Evolutionary conservation across 2,329 filamentous ascomycete species (phyloP), one percentile per base, ranked within the genome.

Genomic region (Aureobasidium musti): DNA sequence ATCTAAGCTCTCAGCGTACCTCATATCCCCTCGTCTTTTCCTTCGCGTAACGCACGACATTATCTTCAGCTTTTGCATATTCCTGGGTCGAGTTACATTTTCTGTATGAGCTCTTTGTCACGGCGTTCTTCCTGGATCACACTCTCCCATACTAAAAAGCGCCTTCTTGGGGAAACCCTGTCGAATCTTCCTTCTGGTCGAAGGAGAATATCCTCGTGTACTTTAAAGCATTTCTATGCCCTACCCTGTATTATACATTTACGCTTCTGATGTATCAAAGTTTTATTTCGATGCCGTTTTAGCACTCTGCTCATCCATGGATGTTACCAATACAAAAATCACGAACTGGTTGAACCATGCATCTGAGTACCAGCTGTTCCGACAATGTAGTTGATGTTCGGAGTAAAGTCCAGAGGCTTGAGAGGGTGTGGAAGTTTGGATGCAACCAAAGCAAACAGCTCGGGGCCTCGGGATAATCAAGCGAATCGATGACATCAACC

Each of bases 1-100:
- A 88, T 89, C 71, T 91, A 82, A 87, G 70, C 66, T n/a, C 47
- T 39, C 35, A 3, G 3, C 13, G 14, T 39, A 33, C 19, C 13
- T 35, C 26, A 17, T 23, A 23, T 17, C 45, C 61, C 41, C 33
- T 8, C 21, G 3, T 43, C 47, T 33, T 26, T 43, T 14, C 14
- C 19, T 23, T 28, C 47, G 45, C 41, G 28, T 19, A 17, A 47
- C 33, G 45, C 59, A 52, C 33, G 45, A 52, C 59, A 28, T 21
- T 30, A 52, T 23, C 14, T 39, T 52, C 33, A 30, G 45, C 45
- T n/a, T 52, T 23, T 52, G 45, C 59, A 61, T 61, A 45, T 43
- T 30, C 39, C 19, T 59, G 13, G 26, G 43, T 49, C 41, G 41
- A 61, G 28, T 49, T 19, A 47, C 39, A 21, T 14, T 13, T 35